A percentile compares a stretch with the other conserved stretches of the same genome.
phyloP scores from a whole-genome alignment of 345 rosid species.

The Brassica juncea region DNA sequence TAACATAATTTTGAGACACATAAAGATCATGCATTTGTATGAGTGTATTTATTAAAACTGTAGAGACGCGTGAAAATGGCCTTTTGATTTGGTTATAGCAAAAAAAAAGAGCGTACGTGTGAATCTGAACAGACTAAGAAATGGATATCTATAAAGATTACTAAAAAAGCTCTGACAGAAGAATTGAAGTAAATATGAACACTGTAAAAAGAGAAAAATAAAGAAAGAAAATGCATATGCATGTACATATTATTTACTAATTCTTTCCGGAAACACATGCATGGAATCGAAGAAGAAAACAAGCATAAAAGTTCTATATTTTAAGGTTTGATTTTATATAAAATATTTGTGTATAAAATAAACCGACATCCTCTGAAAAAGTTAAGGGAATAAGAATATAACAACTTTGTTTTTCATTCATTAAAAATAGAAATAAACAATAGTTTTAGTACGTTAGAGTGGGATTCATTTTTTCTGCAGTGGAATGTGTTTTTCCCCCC shows the following conservation, averaged over 20 bases:
- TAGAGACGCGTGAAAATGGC: slow-evolving; percentile 38
- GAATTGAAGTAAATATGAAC: slow-evolving; percentile 34
- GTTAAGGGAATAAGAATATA: background rate
- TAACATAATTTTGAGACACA: slow-evolving; percentile 15
- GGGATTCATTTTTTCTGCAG: background rate
- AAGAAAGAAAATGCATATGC: slow-evolving; percentile 26
- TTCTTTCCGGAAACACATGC: slow-evolving; percentile 19
- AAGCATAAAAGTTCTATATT: background rate
- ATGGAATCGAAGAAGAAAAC: slow-evolving; percentile 14
- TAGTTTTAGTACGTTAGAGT: background rate
- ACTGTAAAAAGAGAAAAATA: slow-evolving; percentile 14
- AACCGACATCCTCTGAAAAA: slow-evolving; percentile 26
- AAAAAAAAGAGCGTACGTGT: slow-evolving; percentile 20
- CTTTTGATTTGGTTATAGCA: slow-evolving; percentile 1
- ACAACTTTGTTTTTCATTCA: background rate
- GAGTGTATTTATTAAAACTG: slow-evolving; percentile 1
- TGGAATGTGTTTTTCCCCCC: background rate
- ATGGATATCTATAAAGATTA: slow-evolving; percentile 21
- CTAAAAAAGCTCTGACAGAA: slow-evolving; percentile 13
- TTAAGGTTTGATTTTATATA: slow-evolving; percentile 1
- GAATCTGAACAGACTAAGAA: slow-evolving; percentile 19
- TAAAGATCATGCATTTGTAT: slow-evolving; percentile 25
- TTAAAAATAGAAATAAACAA: background rate
- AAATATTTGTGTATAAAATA: background rate
- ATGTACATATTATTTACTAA: slow-evolving; percentile 21